Evolutionary conservation across 441 rosid genomes (phyloP), one percentile per base, ranked within the genome.

Genomic region (Eruca vesicaria): DNA sequence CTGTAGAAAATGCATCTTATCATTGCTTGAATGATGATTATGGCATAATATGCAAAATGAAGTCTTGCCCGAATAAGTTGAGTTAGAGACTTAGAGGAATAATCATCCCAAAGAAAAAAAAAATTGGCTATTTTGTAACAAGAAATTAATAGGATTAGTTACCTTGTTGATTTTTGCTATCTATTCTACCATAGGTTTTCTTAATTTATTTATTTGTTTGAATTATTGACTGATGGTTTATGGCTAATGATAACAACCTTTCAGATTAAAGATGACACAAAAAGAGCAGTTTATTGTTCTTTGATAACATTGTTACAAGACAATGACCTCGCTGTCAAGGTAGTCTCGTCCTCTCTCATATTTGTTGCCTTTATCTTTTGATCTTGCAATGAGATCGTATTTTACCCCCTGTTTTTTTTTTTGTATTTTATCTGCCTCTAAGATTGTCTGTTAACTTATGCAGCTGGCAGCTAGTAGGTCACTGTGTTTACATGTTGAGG

Each of bases 391-490:
- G 31, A 35, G 33, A 38, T 23, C 29, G 66, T 60, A 15, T 57
- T 55, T 43, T 74, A 57, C 52, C 26, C 45, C 50, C 32, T n/a
- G n/a, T n/a, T n/a, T 2, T 21, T 50, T 57, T 26, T 14, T 20
- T 29, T 6, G 16, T 33, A 7, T 68, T 28, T 35, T 66, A 67
- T 81, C 73, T 41, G 72, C 41, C 69, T 63, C 81, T 80, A 75
- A 85, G 67, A 48, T 72, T 56, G 66, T 78, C 50, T 73, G 63
- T 71, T 81, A 69, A 9, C 75, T 80, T 76, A 71, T 80, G 60
- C 73, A 96, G 99, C 84, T 96, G 84, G 99, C 98, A 78, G 98
- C 98, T 70, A 94, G 98, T 80, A 85, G 99, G 61, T 88, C 99
- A 68, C 78, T 94, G 81, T 96, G 96, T 86, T 85, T 81, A 64